phyloP scores from a whole-genome alignment of 495 filamentous ascomycete genomes.

The Durotheca rogersii region DNA sequence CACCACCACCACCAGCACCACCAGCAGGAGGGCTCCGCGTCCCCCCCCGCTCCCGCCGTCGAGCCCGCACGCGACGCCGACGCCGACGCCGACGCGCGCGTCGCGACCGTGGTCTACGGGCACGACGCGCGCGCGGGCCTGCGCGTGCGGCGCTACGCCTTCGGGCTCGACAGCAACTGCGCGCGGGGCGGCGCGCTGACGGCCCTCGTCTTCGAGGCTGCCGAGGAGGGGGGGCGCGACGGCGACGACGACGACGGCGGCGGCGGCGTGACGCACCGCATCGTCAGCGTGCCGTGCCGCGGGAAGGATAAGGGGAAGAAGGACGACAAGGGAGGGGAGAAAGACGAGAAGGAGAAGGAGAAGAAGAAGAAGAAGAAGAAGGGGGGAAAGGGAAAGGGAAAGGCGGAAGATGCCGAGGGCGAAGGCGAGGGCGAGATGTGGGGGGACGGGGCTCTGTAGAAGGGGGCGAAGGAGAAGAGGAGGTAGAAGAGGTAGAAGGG shows the following conservation, averaged over 20 bases:
- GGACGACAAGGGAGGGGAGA: conserved; percentile 3
- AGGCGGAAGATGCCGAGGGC: conserved; percentile 22
- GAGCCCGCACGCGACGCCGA: too few relatives aligned
- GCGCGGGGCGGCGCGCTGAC: conserved; percentile 71
- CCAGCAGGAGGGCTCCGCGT: too few relatives aligned
- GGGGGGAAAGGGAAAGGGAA: conserved; percentile 16
- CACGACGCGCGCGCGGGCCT: conserved; percentile 78
- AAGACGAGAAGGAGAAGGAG: conserved; percentile 6
- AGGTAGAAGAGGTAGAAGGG: too few relatives aligned
- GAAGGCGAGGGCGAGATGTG: too few relatives aligned
- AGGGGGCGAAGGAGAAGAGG: conserved; percentile 26
- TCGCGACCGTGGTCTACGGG: conserved; percentile 71
- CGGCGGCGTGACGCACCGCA: conserved; percentile 23
- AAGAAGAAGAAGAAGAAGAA: conserved; percentile 11
- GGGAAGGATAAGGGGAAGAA: neutral
- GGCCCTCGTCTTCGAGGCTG: conserved; percentile 67
- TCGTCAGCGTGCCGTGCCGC: conserved; percentile 32
- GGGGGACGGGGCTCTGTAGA: too few relatives aligned
- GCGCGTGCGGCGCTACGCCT: conserved; percentile 64
- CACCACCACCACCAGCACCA: conserved; percentile 37
- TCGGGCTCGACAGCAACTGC: conserved; percentile 84
- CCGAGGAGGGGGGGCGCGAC: conserved; percentile 23
- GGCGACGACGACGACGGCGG: conserved; percentile 17
- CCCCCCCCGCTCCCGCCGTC: too few relatives aligned
- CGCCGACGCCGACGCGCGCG: too few relatives aligned